Base-by-base conservation (phyloP, 2,329 filamentous ascomycete genomes). In the Aureobasidium pullulans region DNA sequence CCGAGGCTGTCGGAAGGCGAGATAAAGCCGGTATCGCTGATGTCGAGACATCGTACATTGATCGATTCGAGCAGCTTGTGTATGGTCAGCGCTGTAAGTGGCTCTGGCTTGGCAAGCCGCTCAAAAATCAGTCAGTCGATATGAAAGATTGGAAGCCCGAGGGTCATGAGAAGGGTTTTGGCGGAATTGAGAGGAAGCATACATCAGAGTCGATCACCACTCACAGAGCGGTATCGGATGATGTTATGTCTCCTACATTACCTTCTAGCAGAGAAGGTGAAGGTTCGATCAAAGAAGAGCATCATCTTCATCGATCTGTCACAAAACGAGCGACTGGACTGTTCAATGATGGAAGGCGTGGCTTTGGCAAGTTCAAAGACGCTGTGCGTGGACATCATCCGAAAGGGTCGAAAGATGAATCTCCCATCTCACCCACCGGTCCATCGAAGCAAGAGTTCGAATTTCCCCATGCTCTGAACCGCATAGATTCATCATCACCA, bases 11-110 rank as follows among this genome's bases (percentile, higher is more conserved):
- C 6, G 88, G 88, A 29, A 75, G 77, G 36, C 85, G 87, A 49
- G 91, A 96, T 66, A 95, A 95, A 73, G 90, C 86, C 59, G 90
- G 90, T 3, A 92, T 97, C 64, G 88, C 89, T 4, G 93, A 96
- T 66, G 86, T 96, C 37, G 94, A 99, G 74, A 97, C 92, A 0
- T 79, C 90, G 9, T 91, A 97, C 68, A 84, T 96, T 57, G 91
- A 96, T 66, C 85, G 81, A 47, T 96, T 97, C 65, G 81, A 90
- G 50, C 84, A 84, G 61, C 78, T 96, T 29, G 84, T 88, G 0
- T 87, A 86, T 62, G 93, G 94, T 36, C 89, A 94, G 70, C 84
- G 89, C 59, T 81, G 89, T 15, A 96, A 96, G 71, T 97, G 92
- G 90, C 79, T 99, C 1, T 99, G 94, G 94, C 82, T 89, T 62